Percentiles rank a stretch among this genome's conserved stretches.
These are phyloP conservation scores for Chytriomyces hyalinus DNA, from an alignment of 192 early-diverging fungal species.

Conservation along the genomic window DNA sequence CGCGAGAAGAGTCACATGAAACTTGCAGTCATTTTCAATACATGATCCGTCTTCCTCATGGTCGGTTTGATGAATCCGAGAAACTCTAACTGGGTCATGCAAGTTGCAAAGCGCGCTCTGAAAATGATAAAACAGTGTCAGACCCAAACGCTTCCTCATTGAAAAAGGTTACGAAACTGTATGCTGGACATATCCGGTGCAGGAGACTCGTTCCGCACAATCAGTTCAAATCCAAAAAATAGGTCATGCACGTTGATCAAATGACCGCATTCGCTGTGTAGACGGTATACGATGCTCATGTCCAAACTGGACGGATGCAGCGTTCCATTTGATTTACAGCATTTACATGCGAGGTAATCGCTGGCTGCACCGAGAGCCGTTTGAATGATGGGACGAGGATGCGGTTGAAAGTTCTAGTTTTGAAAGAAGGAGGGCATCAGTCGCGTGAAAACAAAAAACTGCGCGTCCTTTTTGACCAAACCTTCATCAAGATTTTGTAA, in stretches of 20 bases:
- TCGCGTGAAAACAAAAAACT: no score
- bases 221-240: conserved; percentile 83
- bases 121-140: not conserved
- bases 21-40: conserved; percentile 70
- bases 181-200: conserved; percentile 53
- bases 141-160: not conserved
- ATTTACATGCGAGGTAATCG: conserved; percentile 82
- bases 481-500: conserved; percentile 74
- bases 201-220: conserved; percentile 67
- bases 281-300: conserved; percentile 85
- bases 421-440: no score
- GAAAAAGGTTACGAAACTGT: conserved; percentile 45
- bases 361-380: conserved; percentile 78
- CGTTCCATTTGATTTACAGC: conserved; percentile 62
- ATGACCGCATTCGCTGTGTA: conserved; percentile 90
- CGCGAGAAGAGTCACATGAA: conserved; percentile 8
- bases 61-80: conserved; percentile 91
- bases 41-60: conserved; percentile 91
- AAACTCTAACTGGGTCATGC: conserved; percentile 84
- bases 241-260: conserved; percentile 95
- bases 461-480: conserved; percentile 37
- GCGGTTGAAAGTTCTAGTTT: conserved; percentile 76
- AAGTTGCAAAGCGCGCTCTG: conserved; percentile 83
- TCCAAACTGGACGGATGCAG: conserved; percentile 77
- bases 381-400: conserved; percentile 83